A percentile compares a stretch with the other conserved stretches of the same genome.
Evolutionary conservation across 306 rosid genomes (phyloP).

Genomic region (Carpinus fangiana): DNA sequence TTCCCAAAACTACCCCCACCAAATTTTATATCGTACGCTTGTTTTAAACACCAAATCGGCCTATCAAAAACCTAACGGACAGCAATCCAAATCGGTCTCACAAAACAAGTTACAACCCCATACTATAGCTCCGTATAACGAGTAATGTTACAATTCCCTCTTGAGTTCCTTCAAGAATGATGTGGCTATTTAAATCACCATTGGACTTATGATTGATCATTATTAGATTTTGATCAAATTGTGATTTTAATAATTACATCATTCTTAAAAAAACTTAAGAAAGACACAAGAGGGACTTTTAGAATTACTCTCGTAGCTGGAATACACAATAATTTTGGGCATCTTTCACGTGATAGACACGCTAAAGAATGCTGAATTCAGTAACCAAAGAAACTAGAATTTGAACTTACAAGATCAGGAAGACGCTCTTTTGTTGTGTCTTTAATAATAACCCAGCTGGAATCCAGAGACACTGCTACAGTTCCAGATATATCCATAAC

Average conservation of each 20-base stretch:
- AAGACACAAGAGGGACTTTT: no score
- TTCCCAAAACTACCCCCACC: no score
- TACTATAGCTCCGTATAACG: not conserved
- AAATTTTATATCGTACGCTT: no score
- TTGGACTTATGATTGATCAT: no score
- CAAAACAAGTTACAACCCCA: not conserved
- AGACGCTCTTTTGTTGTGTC: slow-evolving; percentile 57
- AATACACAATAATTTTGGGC: not conserved
- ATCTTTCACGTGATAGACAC: not conserved
- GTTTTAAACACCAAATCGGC: no score
- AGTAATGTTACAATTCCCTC: no score
- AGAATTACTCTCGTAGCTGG: not conserved
- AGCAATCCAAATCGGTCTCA: not conserved
- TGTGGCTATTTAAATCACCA: no score
- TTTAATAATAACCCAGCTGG: slow-evolving; percentile 56
- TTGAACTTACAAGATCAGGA: slow-evolving; percentile 66
- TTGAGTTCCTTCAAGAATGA: no score
- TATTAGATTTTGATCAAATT: no score
- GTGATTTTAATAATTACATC: no score
- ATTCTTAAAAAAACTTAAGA: no score
- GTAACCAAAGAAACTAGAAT: not conserved
- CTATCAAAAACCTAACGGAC: no score
- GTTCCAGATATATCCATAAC: slow-evolving; percentile 77
- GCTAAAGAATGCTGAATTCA: not conserved
- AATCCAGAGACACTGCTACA: slow-evolving; percentile 48